These are phyloP conservation scores for Phoenix dactylifera DNA, from an alignment of 176 grass and related monocot genomes.

Conservation along the genomic window DNA sequence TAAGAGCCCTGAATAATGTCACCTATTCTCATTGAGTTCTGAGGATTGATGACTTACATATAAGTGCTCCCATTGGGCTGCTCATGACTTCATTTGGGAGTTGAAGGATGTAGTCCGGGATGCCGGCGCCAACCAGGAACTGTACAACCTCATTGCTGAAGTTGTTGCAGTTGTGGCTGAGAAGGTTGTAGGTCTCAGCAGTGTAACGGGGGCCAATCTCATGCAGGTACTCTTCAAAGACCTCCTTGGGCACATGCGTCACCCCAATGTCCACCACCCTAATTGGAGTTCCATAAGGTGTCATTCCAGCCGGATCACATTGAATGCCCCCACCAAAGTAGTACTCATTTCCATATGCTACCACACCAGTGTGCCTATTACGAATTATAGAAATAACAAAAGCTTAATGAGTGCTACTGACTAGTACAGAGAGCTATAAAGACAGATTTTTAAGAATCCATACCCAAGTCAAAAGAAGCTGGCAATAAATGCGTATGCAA, in stretches of 20 bases:
- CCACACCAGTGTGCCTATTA: constrained; percentile 74
- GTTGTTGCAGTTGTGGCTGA: constrained; percentile 83
- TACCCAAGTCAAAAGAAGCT: too few relatives aligned
- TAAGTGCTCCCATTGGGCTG: constrained; percentile 52
- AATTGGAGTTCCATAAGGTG: constrained; percentile 54
- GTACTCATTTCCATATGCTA: constrained; percentile 70
- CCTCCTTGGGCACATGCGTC: constrained; percentile 45
- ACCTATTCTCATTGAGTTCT: background rate
- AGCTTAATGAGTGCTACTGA: too few relatives aligned
- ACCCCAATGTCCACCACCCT: constrained; percentile 42
- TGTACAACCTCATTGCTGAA: constrained; percentile 71
- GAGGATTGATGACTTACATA: constrained; percentile 33
- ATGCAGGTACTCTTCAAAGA: constrained; percentile 58
- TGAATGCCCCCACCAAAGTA: constrained; percentile 80
- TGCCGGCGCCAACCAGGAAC: constrained; percentile 37
- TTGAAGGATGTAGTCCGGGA: constrained; percentile 69
- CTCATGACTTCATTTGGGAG: constrained; percentile 72
- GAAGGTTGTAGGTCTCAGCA: constrained; percentile 48
- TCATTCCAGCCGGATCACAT: constrained; percentile 40
- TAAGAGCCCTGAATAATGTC: too few relatives aligned
- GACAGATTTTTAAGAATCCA: too few relatives aligned
- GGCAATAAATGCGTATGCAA: too few relatives aligned
- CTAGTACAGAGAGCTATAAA: too few relatives aligned
- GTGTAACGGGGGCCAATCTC: constrained; percentile 61
- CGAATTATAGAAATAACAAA: background rate